phyloP scores from a whole-genome alignment of 768 basidiomycete species.

The Kwoniella dejecticola region DNA sequence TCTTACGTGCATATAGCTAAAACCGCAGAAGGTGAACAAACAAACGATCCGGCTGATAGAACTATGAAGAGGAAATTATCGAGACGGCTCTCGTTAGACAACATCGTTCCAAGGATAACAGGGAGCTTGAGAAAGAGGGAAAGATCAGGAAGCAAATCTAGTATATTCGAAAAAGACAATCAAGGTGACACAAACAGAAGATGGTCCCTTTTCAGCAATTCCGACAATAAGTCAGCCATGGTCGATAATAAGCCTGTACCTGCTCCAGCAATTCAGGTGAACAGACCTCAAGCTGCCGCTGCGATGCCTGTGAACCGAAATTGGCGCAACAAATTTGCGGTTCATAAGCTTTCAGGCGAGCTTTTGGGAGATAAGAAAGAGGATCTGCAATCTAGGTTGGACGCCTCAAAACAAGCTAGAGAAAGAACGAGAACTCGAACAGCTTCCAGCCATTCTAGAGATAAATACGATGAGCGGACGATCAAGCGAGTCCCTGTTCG shows the following conservation, averaged over 20 bases:
- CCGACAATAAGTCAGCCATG: background rate
- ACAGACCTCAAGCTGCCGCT: background rate
- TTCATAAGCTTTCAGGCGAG: conserved; percentile 7
- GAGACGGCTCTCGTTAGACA: conserved; percentile 18
- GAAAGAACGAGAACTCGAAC: conserved; percentile 1
- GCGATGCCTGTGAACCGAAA: conserved; percentile 23
- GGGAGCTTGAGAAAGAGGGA: conserved; percentile 23
- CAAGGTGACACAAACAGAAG: background rate
- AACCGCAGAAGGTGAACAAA: background rate
- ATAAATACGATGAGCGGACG: conserved; percentile 17
- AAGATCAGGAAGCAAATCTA: background rate
- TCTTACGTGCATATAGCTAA: background rate
- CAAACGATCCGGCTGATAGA: background rate
- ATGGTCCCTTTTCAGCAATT: conserved; percentile 13
- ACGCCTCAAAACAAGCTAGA: conserved; percentile 9
- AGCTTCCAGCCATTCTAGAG: conserved; percentile 1
- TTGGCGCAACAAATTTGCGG: conserved; percentile 25
- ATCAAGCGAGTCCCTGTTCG: conserved; percentile 9
- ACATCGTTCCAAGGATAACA: conserved; percentile 12
- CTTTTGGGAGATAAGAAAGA: conserved; percentile 3
- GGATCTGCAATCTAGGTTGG: background rate
- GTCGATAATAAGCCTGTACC: background rate
- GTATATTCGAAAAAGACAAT: background rate
- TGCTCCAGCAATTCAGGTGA: background rate
- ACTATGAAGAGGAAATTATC: conserved; percentile 6